Conservation (phyloP, 2,329 filamentous ascomycete species). For the Tympanopsis confertula region DNA sequence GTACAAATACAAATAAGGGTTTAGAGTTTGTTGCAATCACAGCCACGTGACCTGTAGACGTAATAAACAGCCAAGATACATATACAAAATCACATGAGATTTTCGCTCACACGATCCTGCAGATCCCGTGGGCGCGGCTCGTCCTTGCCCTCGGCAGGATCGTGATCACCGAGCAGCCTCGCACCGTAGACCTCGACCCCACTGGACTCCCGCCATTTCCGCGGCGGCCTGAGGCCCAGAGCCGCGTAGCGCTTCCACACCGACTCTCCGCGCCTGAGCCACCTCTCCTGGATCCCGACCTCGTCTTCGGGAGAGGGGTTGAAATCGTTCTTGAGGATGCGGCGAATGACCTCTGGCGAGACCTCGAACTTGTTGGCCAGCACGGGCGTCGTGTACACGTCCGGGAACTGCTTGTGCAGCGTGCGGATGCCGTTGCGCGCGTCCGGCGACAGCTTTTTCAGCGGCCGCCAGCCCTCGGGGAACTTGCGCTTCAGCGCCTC, state of each 20-base stretch:
- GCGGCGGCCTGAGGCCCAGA: conserved; percentile 48
- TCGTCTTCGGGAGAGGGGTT: conserved; percentile 44
- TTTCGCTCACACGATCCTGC: too few species aligned
- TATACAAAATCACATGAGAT: too few species aligned
- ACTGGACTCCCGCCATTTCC: conserved; percentile 44
- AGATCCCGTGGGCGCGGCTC: too few species aligned
- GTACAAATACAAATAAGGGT: too few species aligned
- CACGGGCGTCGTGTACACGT: conserved; percentile 61
- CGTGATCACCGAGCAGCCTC: too few species aligned
- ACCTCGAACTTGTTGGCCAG: conserved; percentile 73
- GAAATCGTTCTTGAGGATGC: conserved; percentile 77
- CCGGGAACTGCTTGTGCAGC: conserved; percentile 66
- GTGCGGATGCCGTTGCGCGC: conserved; percentile 81
- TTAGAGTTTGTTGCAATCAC: too few species aligned
- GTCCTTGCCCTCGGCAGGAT: too few species aligned
- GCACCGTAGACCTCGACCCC: too few species aligned
- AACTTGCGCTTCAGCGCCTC: conserved; percentile 67
- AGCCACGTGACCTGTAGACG: too few species aligned
- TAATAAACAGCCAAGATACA: too few species aligned
- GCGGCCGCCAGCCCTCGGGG: conserved; percentile 67
- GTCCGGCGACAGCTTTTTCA: conserved; percentile 81
- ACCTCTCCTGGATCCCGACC: conserved; percentile 42
- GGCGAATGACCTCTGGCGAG: conserved; percentile 75
- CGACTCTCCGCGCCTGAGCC: conserved; percentile 46
- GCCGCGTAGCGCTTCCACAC: conserved; percentile 50